These are phyloP conservation scores for Fulvia fulva DNA, from an alignment of 2,329 filamentous ascomycete species.

Conservation along the genomic window DNA sequence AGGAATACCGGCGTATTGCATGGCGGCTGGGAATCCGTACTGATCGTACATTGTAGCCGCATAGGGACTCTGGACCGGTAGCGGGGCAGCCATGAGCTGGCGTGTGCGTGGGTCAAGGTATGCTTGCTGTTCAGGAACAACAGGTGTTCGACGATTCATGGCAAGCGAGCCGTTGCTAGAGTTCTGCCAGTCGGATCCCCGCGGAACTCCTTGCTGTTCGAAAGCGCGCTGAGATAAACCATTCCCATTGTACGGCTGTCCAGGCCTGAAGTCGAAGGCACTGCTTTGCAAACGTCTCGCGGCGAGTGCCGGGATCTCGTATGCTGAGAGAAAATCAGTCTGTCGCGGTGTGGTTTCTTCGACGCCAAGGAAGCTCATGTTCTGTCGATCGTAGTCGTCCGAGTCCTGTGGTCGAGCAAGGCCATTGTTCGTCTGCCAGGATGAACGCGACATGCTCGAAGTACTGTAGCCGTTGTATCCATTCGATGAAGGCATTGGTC, in stretches of 20 bases:
- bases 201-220: constrained; percentile 42
- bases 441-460: not conserved
- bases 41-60: constrained; percentile 29
- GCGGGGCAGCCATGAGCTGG: constrained; percentile 36
- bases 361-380: constrained; percentile 33
- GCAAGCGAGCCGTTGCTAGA: constrained; percentile 10
- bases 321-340: constrained; percentile 8
- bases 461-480: constrained; percentile 5
- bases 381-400: constrained; percentile 18
- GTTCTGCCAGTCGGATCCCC: constrained; percentile 45
- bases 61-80: constrained; percentile 32
- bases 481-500: constrained; percentile 3
- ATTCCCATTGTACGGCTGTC: constrained; percentile 37
- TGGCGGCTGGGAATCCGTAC: constrained; percentile 35
- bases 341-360: constrained; percentile 34
- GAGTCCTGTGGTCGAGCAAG: constrained; percentile 13
- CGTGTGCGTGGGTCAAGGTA: constrained; percentile 37
- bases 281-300: constrained; percentile 19
- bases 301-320: constrained; percentile 10
- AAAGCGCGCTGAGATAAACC: constrained; percentile 35
- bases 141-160: constrained; percentile 13
- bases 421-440: not conserved
- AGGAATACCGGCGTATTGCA: constrained; percentile 34
- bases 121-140: constrained; percentile 36
- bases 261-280: constrained; percentile 19